A percentile compares a stretch with the other conserved stretches of the same genome.
Evolutionary conservation across 371 early-diverging fungal genomes (phyloP).

Genomic region (Circinella umbellata): DNA sequence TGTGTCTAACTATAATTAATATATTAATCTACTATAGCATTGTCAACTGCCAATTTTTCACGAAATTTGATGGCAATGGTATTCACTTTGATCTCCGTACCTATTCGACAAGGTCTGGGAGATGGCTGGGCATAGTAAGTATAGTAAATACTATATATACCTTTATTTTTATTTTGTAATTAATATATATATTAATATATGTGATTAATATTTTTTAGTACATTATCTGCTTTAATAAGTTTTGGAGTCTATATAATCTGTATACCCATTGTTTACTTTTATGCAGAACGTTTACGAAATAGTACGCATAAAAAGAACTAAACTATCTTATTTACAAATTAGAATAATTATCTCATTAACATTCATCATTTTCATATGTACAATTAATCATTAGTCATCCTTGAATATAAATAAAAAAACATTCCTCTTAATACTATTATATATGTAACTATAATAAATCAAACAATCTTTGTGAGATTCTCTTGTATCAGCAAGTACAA

Average conservation of each 20-base stretch:
- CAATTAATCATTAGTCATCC: too few species aligned
- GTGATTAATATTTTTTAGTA: constrained; percentile 14
- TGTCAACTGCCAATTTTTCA: constrained; percentile 31
- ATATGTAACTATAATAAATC: too few species aligned
- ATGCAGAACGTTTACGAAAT: constrained; percentile 21
- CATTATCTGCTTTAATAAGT: constrained; percentile 21
- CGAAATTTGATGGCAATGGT: constrained; percentile 42
- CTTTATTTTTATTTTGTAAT: too few species aligned
- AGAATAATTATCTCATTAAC: too few species aligned
- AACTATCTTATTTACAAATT: not conserved
- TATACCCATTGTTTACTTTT: constrained; percentile 27
- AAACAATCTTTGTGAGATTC: too few species aligned
- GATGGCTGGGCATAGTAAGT: constrained; percentile 50
- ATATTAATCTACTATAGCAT: constrained; percentile 18
- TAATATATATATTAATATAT: too few species aligned
- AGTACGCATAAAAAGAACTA: not conserved
- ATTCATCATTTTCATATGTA: too few species aligned
- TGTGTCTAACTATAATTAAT: not conserved
- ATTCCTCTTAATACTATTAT: too few species aligned
- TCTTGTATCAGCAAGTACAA: too few species aligned
- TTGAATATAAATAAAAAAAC: too few species aligned
- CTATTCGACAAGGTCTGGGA: constrained; percentile 29
- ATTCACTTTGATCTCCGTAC: constrained; percentile 34
- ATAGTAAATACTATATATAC: not conserved
- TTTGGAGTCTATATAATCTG: constrained; percentile 17